These are phyloP conservation scores for Fusarium piperis DNA, from an alignment of 2,329 filamentous ascomycete species.

Conservation along the genomic window DNA sequence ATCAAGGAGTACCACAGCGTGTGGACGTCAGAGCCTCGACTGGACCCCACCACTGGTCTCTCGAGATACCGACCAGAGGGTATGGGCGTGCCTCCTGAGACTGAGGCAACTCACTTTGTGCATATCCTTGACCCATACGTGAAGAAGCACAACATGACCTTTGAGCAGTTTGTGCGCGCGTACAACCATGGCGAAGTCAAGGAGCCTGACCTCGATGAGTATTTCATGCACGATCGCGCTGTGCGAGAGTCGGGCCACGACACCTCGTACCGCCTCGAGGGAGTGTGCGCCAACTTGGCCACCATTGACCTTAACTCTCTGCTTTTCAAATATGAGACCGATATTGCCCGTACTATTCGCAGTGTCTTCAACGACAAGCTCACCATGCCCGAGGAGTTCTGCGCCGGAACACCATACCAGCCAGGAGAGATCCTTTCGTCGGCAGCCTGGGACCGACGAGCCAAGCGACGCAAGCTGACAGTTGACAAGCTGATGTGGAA, in stretches of 20 bases:
- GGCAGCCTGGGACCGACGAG: conserved; percentile 88
- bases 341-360: conserved; percentile 88
- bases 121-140: conserved; percentile 85
- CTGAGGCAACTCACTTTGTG: conserved; percentile 85
- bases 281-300: conserved; percentile 85
- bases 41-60: conserved; percentile 80
- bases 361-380: conserved; percentile 85
- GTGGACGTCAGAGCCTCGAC: conserved; percentile 82
- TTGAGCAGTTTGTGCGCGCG: conserved; percentile 84
- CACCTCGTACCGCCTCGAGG: conserved; percentile 92
- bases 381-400: conserved; percentile 84
- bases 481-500: conserved; percentile 97
- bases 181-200: conserved; percentile 83
- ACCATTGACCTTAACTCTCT: conserved; percentile 95
- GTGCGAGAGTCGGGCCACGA: conserved; percentile 97
- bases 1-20: conserved; percentile 97
- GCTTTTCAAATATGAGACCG: conserved; percentile 95
- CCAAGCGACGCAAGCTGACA: conserved; percentile 81
- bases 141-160: conserved; percentile 83
- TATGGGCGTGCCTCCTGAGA: conserved; percentile 88
- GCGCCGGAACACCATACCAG: conserved; percentile 68
- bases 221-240: conserved; percentile 95
- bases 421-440: conserved; percentile 82
- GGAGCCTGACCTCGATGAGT: conserved; percentile 92
- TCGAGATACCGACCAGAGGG: conserved; percentile 88